These are phyloP conservation scores for Calocera viscosa DNA, from an alignment of 768 basidiomycete genomes.

Conservation along the genomic window DNA sequence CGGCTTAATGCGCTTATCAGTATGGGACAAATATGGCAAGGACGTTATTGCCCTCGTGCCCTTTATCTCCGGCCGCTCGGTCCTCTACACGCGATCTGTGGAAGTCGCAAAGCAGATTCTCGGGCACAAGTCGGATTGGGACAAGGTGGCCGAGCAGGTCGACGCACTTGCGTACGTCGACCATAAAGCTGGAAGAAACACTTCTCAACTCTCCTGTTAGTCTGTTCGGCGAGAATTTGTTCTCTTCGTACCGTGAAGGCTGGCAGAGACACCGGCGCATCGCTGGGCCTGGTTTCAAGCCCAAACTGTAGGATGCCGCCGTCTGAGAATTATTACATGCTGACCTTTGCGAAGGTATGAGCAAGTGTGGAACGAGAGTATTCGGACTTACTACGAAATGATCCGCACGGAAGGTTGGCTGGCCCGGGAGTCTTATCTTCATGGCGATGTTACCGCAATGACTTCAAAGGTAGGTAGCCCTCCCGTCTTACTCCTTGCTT, in stretches of 20 bases:
- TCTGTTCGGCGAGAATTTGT: neutral
- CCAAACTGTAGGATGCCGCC: neutral
- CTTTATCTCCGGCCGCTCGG: neutral
- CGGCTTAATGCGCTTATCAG: neutral
- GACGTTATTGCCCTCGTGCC: neutral
- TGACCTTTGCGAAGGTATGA: neutral
- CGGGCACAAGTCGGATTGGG: neutral
- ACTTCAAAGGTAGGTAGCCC: neutral
- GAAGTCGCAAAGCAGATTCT: neutral
- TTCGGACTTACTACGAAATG: neutral
- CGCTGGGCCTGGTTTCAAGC: neutral
- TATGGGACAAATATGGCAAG: neutral
- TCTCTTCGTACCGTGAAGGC: neutral
- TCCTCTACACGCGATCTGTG: neutral
- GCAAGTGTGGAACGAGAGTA: constrained; percentile 1
- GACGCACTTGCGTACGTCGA: neutral
- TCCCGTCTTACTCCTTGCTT: neutral
- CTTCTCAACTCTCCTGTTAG: neutral
- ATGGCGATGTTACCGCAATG: neutral
- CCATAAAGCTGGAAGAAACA: too few species aligned
- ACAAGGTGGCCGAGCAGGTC: neutral
- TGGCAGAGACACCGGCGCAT: neutral
- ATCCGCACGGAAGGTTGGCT: neutral
- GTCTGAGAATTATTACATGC: neutral
- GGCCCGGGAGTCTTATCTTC: neutral